Conservation (phyloP, 1,284 basidiomycete species). For the Cerioporus squamosus region DNA sequence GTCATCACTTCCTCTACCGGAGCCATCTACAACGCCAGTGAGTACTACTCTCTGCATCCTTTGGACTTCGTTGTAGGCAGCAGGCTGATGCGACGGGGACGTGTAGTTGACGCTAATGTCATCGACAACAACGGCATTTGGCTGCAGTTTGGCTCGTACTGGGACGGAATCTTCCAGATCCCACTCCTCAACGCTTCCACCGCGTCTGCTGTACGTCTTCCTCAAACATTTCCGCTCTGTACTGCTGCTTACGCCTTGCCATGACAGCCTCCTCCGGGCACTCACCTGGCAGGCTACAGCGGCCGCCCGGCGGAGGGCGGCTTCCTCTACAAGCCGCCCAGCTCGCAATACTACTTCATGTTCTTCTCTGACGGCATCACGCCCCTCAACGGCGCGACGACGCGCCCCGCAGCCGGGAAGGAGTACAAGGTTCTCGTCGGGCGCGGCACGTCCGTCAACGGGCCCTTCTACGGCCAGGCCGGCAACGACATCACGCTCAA, state of each 20-base stretch:
- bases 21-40: slow-evolving; percentile 35
- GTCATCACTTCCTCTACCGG: slow-evolving; percentile 33
- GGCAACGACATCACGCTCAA: slow-evolving; percentile 27
- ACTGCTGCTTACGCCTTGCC: no score
- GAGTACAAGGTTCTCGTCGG: slow-evolving; percentile 35
- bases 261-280: slow-evolving; percentile 1
- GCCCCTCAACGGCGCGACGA: background rate
- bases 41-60: background rate
- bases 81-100: no score
- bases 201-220: background rate
- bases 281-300: background rate
- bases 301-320: slow-evolving; percentile 1
- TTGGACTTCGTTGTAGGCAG: no score
- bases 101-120: slow-evolving; percentile 19
- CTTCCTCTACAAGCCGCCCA: slow-evolving; percentile 6
- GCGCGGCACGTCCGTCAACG: slow-evolving; percentile 29
- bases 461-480: slow-evolving; percentile 33
- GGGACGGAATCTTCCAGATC: slow-evolving; percentile 4
- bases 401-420: slow-evolving; percentile 29
- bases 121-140: slow-evolving; percentile 9
- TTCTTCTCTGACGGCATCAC: slow-evolving; percentile 8
- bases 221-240: slow-evolving; percentile 4
- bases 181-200: background rate
- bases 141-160: slow-evolving; percentile 9
- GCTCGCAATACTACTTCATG: background rate